Conservation (phyloP, 441 rosid species). For the Rhodomyrtus psidioides region DNA sequence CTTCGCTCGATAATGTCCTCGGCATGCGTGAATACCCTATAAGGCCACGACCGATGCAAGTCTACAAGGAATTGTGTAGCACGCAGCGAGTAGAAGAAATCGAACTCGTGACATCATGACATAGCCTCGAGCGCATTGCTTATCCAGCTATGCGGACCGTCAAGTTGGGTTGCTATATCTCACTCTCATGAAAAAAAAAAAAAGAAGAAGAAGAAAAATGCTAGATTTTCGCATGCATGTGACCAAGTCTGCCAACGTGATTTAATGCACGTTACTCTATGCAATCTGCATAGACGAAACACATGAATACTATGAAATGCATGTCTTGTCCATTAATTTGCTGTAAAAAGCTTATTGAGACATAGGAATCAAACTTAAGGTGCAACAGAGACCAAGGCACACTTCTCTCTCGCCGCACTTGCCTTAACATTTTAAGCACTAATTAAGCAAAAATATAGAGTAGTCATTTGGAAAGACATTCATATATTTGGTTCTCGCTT, state of each 20-base stretch:
- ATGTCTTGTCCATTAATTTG: neutral
- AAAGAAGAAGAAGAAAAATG: neutral
- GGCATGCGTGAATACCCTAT: neutral
- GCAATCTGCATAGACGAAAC: too few species aligned
- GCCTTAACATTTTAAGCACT: neutral
- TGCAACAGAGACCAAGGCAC: neutral
- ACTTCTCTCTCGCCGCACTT: neutral
- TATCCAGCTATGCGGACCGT: neutral
- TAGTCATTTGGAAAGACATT: neutral
- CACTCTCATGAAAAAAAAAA: neutral
- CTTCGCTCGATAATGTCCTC: neutral
- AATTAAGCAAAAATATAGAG: neutral
- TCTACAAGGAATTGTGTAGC: neutral
- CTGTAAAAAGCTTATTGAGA: neutral
- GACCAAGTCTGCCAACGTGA: neutral
- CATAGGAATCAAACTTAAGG: neutral
- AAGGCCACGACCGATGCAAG: neutral
- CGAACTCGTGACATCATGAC: neutral
- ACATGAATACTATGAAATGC: neutral
- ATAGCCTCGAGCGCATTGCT: neutral
- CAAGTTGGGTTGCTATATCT: neutral
- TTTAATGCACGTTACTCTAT: neutral
- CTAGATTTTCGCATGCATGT: neutral
- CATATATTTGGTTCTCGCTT: neutral
- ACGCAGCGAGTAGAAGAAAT: neutral